Conservation (phyloP, 2,329 filamentous ascomycete species). For the Tolypocladium ophioglossoides region DNA sequence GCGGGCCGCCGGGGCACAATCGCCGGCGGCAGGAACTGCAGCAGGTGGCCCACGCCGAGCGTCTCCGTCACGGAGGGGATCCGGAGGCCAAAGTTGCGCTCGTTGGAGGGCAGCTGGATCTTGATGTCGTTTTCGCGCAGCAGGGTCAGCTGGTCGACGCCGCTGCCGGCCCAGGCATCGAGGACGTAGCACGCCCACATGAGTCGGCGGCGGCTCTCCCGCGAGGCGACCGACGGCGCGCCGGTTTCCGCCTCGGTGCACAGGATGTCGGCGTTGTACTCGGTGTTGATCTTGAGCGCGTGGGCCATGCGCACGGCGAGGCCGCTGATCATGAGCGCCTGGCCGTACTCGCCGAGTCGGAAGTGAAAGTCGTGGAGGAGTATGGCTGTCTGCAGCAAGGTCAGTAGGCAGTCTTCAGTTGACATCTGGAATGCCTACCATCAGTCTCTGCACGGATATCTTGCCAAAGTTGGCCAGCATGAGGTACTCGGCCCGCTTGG, state of each 20-base stretch:
- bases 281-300: constrained; percentile 27
- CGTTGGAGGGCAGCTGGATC: constrained; percentile 28
- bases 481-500: constrained; percentile 23
- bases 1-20: constrained; percentile 27
- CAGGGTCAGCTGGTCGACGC: constrained; percentile 26
- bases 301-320: constrained; percentile 30
- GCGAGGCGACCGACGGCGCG: constrained; percentile 23
- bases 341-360: constrained; percentile 26
- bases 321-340: constrained; percentile 30
- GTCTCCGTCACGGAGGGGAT: constrained; percentile 29
- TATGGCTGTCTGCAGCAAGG: constrained; percentile 20
- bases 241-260: constrained; percentile 20
- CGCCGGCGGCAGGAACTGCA: constrained; percentile 27
- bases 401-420: background rate
- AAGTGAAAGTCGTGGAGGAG: constrained; percentile 29
- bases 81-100: constrained; percentile 29
- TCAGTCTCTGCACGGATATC: constrained; percentile 26
- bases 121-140: constrained; percentile 29
- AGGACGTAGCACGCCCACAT: constrained; percentile 33
- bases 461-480: constrained; percentile 27
- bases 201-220: constrained; percentile 26
- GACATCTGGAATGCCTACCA: constrained; percentile 15
- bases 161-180: constrained; percentile 28
- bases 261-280: constrained; percentile 25
- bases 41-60: constrained; percentile 27